Percentiles rank a stretch among this genome's conserved stretches.
These are phyloP conservation scores for Comarum palustre DNA, from an alignment of 306 rosid genomes.

Conservation along the genomic window DNA sequence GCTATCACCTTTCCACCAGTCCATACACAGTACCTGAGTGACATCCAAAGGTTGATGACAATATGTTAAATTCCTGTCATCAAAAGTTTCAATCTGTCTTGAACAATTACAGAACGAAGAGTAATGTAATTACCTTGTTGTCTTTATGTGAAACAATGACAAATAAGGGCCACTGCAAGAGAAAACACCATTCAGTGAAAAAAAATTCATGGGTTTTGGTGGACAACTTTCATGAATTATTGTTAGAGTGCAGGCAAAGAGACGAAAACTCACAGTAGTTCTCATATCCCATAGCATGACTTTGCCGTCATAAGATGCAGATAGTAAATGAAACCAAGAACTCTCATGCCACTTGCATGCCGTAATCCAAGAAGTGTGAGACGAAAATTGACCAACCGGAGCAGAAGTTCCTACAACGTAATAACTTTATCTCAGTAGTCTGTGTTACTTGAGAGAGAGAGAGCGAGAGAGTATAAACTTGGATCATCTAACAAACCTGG, in stretches of 20 bases:
- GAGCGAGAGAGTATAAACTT: background rate
- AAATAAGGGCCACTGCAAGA: slow-evolving; percentile 88
- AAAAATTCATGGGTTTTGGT: background rate
- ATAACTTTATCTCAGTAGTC: background rate
- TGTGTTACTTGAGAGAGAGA: background rate
- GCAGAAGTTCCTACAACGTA: slow-evolving; percentile 72
- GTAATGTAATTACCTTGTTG: slow-evolving; percentile 52
- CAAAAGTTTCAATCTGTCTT: background rate
- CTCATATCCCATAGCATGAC: slow-evolving; percentile 92
- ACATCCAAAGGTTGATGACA: background rate
- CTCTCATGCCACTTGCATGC: slow-evolving; percentile 77
- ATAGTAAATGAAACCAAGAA: slow-evolving; percentile 72
- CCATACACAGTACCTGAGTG: slow-evolving; percentile 74
- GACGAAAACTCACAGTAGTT: slow-evolving; percentile 63
- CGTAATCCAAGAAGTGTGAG: slow-evolving; percentile 82
- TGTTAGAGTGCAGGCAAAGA: background rate
- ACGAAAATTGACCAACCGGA: slow-evolving; percentile 66
- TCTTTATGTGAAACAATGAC: slow-evolving; percentile 67
- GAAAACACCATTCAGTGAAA: slow-evolving; percentile 2
- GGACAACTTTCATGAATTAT: background rate
- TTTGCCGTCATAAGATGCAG: slow-evolving; percentile 89
- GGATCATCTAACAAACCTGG: slow-evolving; percentile 55
- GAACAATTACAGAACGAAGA: background rate
- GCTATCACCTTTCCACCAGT: slow-evolving; percentile 84
- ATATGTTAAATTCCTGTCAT: background rate